Percentiles rank a stretch among this genome's conserved stretches.
Evolutionary conservation across 2,329 filamentous ascomycete species (phyloP).

Genomic region (Colletotrichum ledebouriae): DNA sequence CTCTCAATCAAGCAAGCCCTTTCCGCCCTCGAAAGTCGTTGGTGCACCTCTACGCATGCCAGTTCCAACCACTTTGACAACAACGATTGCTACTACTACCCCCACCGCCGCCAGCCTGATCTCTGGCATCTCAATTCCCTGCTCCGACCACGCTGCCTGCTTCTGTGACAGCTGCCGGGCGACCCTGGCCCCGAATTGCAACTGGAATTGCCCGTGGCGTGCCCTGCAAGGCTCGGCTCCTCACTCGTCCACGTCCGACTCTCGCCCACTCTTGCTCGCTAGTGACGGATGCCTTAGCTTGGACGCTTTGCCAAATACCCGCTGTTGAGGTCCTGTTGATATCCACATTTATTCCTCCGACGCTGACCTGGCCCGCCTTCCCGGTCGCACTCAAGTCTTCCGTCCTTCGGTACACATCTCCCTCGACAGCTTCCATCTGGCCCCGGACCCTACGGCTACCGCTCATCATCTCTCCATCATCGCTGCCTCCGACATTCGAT

Average conservation of each 20-base stretch:
- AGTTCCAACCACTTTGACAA: neutral
- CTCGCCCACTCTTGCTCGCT: conserved; percentile 23
- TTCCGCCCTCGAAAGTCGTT: conserved; percentile 2
- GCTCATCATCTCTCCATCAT: conserved; percentile 37
- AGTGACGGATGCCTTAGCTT: conserved; percentile 33
- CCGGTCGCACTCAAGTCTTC: conserved; percentile 40
- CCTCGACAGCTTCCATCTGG: conserved; percentile 38
- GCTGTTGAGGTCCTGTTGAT: conserved; percentile 39
- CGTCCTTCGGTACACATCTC: conserved; percentile 41
- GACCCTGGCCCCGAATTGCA: conserved; percentile 19
- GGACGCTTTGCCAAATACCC: conserved; percentile 33
- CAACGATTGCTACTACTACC: too few relatives aligned
- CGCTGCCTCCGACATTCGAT: conserved; percentile 18
- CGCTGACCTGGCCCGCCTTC: conserved; percentile 41
- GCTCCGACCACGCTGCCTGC: conserved; percentile 13
- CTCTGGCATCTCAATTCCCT: conserved; percentile 17
- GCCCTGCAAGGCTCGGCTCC: conserved; percentile 38
- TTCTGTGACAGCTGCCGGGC: conserved; percentile 27
- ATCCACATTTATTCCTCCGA: conserved; percentile 43
- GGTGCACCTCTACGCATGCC: neutral
- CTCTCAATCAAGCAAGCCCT: neutral
- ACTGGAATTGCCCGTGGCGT: conserved; percentile 11
- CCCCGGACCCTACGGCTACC: conserved; percentile 28
- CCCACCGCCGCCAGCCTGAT: conserved; percentile 17
- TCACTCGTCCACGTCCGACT: conserved; percentile 12